These are phyloP conservation scores for Zygoascus biomembranicola DNA, from an alignment of 805 yeast species.

Conservation along the genomic window DNA sequence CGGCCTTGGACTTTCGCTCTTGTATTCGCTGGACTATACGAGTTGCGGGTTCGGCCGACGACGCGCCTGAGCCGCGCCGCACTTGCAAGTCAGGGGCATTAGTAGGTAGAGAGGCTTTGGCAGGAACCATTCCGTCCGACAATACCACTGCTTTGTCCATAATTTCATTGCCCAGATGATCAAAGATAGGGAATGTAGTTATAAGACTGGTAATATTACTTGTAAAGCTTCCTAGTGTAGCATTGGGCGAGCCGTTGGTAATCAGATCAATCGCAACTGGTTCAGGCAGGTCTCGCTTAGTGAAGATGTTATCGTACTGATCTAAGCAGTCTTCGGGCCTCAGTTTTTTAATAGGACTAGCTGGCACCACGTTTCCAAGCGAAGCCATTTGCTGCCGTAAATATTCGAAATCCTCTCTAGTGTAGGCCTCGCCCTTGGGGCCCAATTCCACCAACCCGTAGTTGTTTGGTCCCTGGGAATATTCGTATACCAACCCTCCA, in stretches of 20 bases:
- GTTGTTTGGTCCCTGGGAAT: conserved; percentile 66
- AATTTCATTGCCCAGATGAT: conserved; percentile 17
- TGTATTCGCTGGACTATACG: not conserved
- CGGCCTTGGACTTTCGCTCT: not conserved
- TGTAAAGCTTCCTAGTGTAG: conserved; percentile 21
- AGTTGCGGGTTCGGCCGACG: not conserved
- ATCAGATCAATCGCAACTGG: conserved; percentile 28
- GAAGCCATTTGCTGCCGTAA: conserved; percentile 26
- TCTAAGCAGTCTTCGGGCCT: conserved; percentile 13
- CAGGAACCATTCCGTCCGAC: not conserved
- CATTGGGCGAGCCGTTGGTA: conserved; percentile 24
- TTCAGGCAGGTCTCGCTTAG: conserved; percentile 23
- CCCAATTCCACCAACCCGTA: conserved; percentile 64
- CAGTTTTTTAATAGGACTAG: conserved; percentile 1
- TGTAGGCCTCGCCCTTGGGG: conserved; percentile 34
- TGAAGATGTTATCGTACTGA: conserved; percentile 20
- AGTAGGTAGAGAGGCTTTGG: not conserved
- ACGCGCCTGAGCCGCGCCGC: not conserved
- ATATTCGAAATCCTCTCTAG: conserved; percentile 43
- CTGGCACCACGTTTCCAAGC: not conserved
- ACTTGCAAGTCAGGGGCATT: not conserved
- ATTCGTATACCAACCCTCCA: conserved; percentile 83
- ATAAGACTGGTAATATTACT: conserved; percentile 12
- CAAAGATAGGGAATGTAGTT: conserved; percentile 19
- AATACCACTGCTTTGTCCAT: conserved; percentile 7